These are phyloP conservation scores for Elaphomyces granulatus DNA, from an alignment of 495 filamentous ascomycete genomes.

Conservation along the genomic window DNA sequence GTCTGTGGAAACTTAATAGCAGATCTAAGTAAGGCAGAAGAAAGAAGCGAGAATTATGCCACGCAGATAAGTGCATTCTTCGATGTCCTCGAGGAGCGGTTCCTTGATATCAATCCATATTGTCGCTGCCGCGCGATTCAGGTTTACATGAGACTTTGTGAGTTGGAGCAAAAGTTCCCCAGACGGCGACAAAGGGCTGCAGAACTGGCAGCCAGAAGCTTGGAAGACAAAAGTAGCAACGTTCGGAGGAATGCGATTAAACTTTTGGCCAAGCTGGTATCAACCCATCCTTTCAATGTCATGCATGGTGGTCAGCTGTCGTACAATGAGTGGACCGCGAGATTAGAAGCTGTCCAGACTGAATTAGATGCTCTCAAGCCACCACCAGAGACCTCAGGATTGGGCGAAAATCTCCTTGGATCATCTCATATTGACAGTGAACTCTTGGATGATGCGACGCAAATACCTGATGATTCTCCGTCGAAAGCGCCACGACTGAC, in stretches of 20 bases:
- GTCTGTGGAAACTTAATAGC: constrained; percentile 96
- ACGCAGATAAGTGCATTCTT: constrained; percentile 93
- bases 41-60: constrained; percentile 80
- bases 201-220: constrained; percentile 69
- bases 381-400: constrained; percentile 60
- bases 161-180: constrained; percentile 86
- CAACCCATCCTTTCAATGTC: constrained; percentile 84
- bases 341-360: constrained; percentile 64
- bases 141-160: constrained; percentile 81
- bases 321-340: constrained; percentile 66
- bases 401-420: constrained; percentile 26
- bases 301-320: constrained; percentile 82
- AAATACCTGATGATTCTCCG: constrained; percentile 49
- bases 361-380: constrained; percentile 73
- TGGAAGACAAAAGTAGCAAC: constrained; percentile 97
- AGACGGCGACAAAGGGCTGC: constrained; percentile 78
- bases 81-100: constrained; percentile 88
- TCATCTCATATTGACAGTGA: constrained; percentile 52
- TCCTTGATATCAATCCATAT: constrained; percentile 94
- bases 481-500: constrained; percentile 47
- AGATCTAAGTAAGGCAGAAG: constrained; percentile 81
- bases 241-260: constrained; percentile 93
- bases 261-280: constrained; percentile 69
- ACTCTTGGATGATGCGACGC: constrained; percentile 83
- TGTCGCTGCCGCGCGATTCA: constrained; percentile 86